Evolutionary conservation across 2,329 filamentous ascomycete species (phyloP), one percentile per base, ranked within the genome.

Genomic region (Exophiala xenobiotica): DNA sequence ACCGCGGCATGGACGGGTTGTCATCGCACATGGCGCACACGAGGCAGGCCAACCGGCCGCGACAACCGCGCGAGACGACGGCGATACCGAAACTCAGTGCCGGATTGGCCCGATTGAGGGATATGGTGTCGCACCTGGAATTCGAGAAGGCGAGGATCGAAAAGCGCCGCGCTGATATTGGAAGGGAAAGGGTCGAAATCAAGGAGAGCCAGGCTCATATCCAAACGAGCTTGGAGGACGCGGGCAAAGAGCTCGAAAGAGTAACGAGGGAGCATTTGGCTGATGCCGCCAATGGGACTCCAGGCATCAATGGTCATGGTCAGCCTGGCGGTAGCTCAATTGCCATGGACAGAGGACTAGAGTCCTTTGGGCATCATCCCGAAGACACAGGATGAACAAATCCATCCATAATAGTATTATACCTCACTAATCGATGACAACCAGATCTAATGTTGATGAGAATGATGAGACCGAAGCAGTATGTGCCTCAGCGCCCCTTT

Each of bases 1-100:
- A 87, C 16, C 87, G 88, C 3, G 92, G 90, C n/a, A 86, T 93
- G 73, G 91, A 92, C 62, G 87, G 84, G 0, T 64, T 87, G 9
- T 12, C 49, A 26, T 26, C 48, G 12, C 51, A 57, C 48, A 40
- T 38, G 3, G 33, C 46, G 14, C 54, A 53, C 19, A 55, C 29
- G 9, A 49, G 49, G 4, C 56, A 54, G 18, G 43, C 51, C 12
- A 51, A 44, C 14, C 56, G 60, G 9, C 60, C 60, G 1, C 39
- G 51, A 16, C 58, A 57, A 27, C 60, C 60, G 20, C 40, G 55
- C 8, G 54, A 59, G 20, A 62, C 56, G 14, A 59, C 54, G 16
- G 29, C 58, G 11, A 54, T 62, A 12, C 54, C 56, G 9, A 61
- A 59, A 45, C 51, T 62, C 22, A 56, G 52, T 27, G 54, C 51